Conservation (phyloP, 345 rosid genomes). For the Passiflora organensis region DNA sequence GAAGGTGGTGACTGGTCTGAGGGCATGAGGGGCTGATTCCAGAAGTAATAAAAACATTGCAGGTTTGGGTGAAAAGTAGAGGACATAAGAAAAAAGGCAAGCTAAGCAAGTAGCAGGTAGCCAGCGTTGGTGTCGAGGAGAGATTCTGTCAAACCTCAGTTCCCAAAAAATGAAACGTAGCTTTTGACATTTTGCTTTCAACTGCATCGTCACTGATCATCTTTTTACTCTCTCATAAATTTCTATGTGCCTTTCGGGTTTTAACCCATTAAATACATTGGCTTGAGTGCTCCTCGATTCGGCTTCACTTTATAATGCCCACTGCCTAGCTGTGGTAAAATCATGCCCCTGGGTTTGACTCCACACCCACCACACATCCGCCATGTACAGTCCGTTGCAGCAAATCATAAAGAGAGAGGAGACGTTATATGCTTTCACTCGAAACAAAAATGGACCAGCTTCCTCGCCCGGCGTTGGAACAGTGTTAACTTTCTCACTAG, state of each 20-base stretch:
- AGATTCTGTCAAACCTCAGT: constrained; percentile 40
- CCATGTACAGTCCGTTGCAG: constrained; percentile 2
- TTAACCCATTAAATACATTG: not conserved
- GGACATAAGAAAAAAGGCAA: not conserved
- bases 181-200: constrained; percentile 77
- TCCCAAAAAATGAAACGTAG: constrained; percentile 58
- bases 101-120: constrained; percentile 16
- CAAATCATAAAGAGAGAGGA: not conserved
- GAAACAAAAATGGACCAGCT: not conserved
- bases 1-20: not conserved
- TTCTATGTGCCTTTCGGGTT: not conserved
- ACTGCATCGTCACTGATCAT: constrained; percentile 23
- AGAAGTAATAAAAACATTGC: not conserved
- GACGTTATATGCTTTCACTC: not conserved
- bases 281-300: not conserved
- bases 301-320: not conserved
- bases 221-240: constrained; percentile 11
- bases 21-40: not conserved
- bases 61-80: not conserved
- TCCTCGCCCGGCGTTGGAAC: too few relatives aligned
- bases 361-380: not conserved
- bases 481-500: too few relatives aligned
- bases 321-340: not conserved
- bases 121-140: constrained; percentile 24
- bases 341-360: not conserved